Percentiles rank a stretch among this genome's conserved stretches.
Evolutionary conservation across 371 early-diverging fungal genomes (phyloP).

Genomic region (Mucor irregularis): DNA sequence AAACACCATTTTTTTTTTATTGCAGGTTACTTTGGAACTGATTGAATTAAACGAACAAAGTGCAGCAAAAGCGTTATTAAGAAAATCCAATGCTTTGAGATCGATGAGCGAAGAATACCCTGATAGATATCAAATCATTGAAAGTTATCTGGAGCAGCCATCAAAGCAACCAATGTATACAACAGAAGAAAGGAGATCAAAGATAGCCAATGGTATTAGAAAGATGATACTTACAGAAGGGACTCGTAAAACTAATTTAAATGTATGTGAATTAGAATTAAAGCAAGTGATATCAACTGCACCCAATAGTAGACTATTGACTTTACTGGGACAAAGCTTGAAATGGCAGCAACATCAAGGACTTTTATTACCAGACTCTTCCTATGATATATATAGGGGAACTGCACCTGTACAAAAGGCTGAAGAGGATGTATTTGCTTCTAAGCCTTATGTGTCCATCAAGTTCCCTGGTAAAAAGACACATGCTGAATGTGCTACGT

Average conservation of each 20-base stretch:
- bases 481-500: slow-evolving; percentile 73
- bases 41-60: slow-evolving; percentile 79
- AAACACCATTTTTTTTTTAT: background rate
- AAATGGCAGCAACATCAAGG: slow-evolving; percentile 90
- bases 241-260: slow-evolving; percentile 21
- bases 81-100: slow-evolving; percentile 88
- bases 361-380: slow-evolving; percentile 60
- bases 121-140: slow-evolving; percentile 81
- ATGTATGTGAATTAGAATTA: background rate
- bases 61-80: slow-evolving; percentile 82
- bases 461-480: slow-evolving; percentile 86
- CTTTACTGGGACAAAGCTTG: slow-evolving; percentile 79
- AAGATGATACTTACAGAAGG: slow-evolving; percentile 56
- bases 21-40: slow-evolving; percentile 81
- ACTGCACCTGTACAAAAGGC: slow-evolving; percentile 55
- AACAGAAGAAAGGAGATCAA: slow-evolving; percentile 66
- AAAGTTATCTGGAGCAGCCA: slow-evolving; percentile 68
- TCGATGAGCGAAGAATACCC: slow-evolving; percentile 68
- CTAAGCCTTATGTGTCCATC: slow-evolving; percentile 31
- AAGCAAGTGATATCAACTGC: slow-evolving; percentile 31
- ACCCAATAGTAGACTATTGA: slow-evolving; percentile 59
- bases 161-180: slow-evolving; percentile 55
- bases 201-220: slow-evolving; percentile 25
- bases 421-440: slow-evolving; percentile 74
- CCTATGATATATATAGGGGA: slow-evolving; percentile 79